Evolutionary conservation across 768 basidiomycete species (phyloP).

Genomic region (Postia placenta): DNA sequence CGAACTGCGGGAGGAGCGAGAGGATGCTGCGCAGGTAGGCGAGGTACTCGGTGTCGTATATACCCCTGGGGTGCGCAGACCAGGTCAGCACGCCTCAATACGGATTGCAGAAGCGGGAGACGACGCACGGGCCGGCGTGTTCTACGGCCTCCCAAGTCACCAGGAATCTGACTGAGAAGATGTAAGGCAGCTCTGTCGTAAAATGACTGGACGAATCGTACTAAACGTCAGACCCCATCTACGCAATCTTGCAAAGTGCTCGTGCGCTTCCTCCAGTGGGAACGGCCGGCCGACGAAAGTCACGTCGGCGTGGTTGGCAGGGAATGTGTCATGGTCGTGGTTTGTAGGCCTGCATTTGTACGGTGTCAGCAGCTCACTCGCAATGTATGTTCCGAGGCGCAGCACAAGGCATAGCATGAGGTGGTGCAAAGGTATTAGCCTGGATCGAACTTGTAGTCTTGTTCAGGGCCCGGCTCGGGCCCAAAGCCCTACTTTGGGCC

Average conservation of each 20-base stretch:
- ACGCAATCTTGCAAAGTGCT: constrained; percentile 73
- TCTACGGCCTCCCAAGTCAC: constrained; percentile 98
- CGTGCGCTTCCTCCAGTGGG: constrained; percentile 80
- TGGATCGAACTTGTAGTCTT: too few species aligned
- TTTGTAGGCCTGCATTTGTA: constrained; percentile 55
- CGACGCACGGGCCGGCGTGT: constrained; percentile 82
- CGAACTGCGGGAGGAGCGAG: constrained; percentile 64
- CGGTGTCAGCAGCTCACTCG: too few species aligned
- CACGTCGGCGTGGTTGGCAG: constrained; percentile 53
- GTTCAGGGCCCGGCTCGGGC: too few species aligned
- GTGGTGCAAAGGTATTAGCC: too few species aligned
- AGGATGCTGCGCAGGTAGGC: constrained; percentile 68
- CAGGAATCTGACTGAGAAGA: constrained; percentile 70
- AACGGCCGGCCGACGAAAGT: constrained; percentile 92
- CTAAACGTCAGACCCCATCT: constrained; percentile 88
- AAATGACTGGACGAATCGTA: constrained; percentile 23
- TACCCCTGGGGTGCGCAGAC: constrained; percentile 46
- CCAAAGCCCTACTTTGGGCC: too few species aligned
- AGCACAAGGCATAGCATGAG: too few species aligned
- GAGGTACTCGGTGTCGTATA: constrained; percentile 82
- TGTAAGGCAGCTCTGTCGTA: background rate
- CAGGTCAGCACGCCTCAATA: background rate
- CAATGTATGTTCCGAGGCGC: too few species aligned
- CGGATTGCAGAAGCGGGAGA: background rate
- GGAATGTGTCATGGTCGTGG: constrained; percentile 63